Evolutionary conservation across 176 grass and related monocot species (phyloP), one percentile per base, ranked within the genome.

Genomic region (Carex parvula): DNA sequence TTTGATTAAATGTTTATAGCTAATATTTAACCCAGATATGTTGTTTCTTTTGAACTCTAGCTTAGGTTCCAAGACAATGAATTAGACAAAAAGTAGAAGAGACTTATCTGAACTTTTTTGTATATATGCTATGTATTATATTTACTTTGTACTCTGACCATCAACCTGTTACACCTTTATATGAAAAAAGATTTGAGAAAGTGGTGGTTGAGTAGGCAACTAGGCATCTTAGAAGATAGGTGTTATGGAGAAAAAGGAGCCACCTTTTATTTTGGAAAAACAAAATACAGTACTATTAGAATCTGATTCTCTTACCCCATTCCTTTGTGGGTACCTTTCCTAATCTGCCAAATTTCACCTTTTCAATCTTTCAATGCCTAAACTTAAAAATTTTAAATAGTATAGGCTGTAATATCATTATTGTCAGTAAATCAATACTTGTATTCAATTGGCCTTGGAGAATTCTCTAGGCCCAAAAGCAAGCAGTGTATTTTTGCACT

Each of bases 261-360:
- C 8, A 26, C 41, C 60, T 82, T 64, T 82, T 82, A 3, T 63
- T 60, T 81, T 41, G 20, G 39, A 18, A 71, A 24, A 21, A 50
- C 32, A 79, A 57, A 58, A 57, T 59, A 8, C 15, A 55, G 15
- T 81, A 22, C 3, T 67, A 32, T 67, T 30, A 66, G 80, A 44
- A 82, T 82, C 80, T 4, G 60, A 82, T 82, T 66, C 80, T 81
- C 20, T 18, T 63, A 24, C 71, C 18, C 80, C 39, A 82, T 66
- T 37, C 8, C 37, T 48, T 50, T 62, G 56, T 61, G 30, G 30
- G 15, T 39, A 81, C 63, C 30, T 53, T 81, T 41, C 21, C 37
- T 44, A 81, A 71, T 71, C 37, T 71, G 68, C 59, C 33, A 60
- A 81, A 81, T 22, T 58, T 56, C 29, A 81, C 79, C 79, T 81